phyloP scores from a whole-genome alignment of 1,284 basidiomycete species.

The Malassezia slooffiae region DNA sequence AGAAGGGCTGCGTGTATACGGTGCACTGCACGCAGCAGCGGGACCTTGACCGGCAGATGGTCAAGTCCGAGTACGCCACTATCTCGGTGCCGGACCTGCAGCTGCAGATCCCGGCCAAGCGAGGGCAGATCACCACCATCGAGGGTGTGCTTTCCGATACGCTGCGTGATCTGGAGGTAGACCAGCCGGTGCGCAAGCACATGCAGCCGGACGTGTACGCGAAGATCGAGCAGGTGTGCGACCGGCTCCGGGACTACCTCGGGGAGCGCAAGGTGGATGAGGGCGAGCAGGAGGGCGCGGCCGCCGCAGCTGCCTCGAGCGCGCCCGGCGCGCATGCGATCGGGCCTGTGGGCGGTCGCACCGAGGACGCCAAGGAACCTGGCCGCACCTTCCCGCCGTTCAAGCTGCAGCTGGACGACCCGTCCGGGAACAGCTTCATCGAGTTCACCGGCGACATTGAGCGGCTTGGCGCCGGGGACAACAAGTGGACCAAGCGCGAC shows the following conservation, averaged over 20 bases:
- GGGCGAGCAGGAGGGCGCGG: slow-evolving; percentile 45
- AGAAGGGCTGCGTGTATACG: slow-evolving; percentile 59
- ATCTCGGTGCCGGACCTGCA: slow-evolving; percentile 77
- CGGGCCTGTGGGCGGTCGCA: slow-evolving; percentile 18
- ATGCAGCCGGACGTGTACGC: slow-evolving; percentile 65
- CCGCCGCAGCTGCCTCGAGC: slow-evolving; percentile 12
- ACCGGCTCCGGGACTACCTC: slow-evolving; percentile 60
- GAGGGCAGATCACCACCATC: slow-evolving; percentile 87
- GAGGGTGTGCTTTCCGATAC: slow-evolving; percentile 85
- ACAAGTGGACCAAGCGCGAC: slow-evolving; percentile 82
- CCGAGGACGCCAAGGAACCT: slow-evolving; percentile 40
- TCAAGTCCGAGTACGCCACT: slow-evolving; percentile 75
- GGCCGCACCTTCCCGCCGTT: slow-evolving; percentile 62
- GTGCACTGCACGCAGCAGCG: slow-evolving; percentile 59
- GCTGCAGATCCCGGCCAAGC: slow-evolving; percentile 70
- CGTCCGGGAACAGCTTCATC: slow-evolving; percentile 79
- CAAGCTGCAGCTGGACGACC: slow-evolving; percentile 80
- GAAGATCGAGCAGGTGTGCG: slow-evolving; percentile 68
- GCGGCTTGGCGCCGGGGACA: slow-evolving; percentile 56
- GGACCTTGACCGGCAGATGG: slow-evolving; percentile 85
- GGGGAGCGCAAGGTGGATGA: slow-evolving; percentile 38
- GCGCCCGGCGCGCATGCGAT: slow-evolving; percentile 15
- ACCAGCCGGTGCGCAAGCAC: slow-evolving; percentile 76
- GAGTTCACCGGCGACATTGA: slow-evolving; percentile 37
- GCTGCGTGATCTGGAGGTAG: slow-evolving; percentile 65